These are phyloP conservation scores for Calonectria hongkongensis DNA, from an alignment of 2,329 filamentous ascomycete genomes.

Conservation along the genomic window DNA sequence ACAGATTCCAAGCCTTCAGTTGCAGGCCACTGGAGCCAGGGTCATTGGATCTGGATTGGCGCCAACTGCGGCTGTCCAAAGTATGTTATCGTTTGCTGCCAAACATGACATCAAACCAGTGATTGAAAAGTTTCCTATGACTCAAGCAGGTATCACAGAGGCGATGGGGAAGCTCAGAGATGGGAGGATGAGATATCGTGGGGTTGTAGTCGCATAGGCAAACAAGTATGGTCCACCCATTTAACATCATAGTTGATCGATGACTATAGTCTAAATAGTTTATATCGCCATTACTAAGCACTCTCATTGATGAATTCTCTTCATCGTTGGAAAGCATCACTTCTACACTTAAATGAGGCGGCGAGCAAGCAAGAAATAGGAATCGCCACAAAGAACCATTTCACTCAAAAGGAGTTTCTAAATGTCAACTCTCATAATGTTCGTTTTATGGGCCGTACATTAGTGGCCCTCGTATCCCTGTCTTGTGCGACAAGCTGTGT, in stretches of 20 bases:
- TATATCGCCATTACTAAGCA: no score
- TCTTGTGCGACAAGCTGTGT: no score
- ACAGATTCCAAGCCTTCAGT: slow-evolving; percentile 32
- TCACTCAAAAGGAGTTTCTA: no score
- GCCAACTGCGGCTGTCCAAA: slow-evolving; percentile 37
- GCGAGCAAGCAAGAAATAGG: no score
- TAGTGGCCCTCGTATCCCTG: no score
- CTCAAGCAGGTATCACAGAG: slow-evolving; percentile 57
- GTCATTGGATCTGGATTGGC: slow-evolving; percentile 42
- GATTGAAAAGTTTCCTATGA: slow-evolving; percentile 55
- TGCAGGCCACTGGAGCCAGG: slow-evolving; percentile 38
- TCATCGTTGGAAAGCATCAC: no score
- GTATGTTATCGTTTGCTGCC: slow-evolving; percentile 55
- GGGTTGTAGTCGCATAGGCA: slow-evolving; percentile 51
- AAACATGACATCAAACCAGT: slow-evolving; percentile 54
- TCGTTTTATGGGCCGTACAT: no score
- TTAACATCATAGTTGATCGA: neutral
- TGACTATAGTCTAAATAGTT: no score
- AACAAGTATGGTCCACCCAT: neutral
- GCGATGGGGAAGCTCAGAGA: slow-evolving; percentile 60
- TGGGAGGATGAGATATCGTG: slow-evolving; percentile 53
- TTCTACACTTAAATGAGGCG: no score
- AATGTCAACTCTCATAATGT: no score
- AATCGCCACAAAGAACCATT: no score
- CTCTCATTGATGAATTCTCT: no score